Percentiles rank a stretch among this genome's conserved stretches.
Evolutionary conservation across 371 early-diverging fungal genomes (phyloP).

Genomic region (Dinochytrium kinnereticum): DNA sequence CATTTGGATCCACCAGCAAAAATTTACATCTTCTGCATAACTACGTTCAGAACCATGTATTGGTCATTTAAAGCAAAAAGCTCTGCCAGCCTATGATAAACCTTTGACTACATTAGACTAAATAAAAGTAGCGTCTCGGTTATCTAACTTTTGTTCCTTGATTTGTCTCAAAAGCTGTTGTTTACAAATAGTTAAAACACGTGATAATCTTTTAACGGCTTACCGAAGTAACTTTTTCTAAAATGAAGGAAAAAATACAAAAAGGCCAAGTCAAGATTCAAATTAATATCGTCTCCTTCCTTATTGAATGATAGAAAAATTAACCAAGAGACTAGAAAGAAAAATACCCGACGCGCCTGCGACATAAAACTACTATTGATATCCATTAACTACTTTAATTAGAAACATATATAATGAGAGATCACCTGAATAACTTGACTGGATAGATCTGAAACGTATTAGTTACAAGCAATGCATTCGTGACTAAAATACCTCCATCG

Average conservation of each 20-base stretch:
- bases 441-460: conserved; percentile 23
- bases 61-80: conserved; percentile 65
- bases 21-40: conserved; percentile 70
- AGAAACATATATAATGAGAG: not conserved
- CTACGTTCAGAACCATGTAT: conserved; percentile 64
- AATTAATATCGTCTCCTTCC: conserved; percentile 32
- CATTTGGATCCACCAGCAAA: not conserved
- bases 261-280: conserved; percentile 75
- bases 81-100: conserved; percentile 63
- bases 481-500: conserved; percentile 42
- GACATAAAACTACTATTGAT: conserved; percentile 15
- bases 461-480: conserved; percentile 1
- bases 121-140: not conserved
- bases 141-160: conserved; percentile 14
- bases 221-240: conserved; percentile 76
- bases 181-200: not conserved
- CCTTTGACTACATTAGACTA: conserved; percentile 42
- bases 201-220: no score
- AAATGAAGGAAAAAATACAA: conserved; percentile 79
- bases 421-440: conserved; percentile 30
- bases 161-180: conserved; percentile 10
- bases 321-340: no score
- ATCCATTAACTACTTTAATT: conserved; percentile 22
- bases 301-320: conserved; percentile 2
- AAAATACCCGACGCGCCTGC: not conserved